phyloP scores from a whole-genome alignment of 768 basidiomycete species.

The Astraeus odoratus region DNA sequence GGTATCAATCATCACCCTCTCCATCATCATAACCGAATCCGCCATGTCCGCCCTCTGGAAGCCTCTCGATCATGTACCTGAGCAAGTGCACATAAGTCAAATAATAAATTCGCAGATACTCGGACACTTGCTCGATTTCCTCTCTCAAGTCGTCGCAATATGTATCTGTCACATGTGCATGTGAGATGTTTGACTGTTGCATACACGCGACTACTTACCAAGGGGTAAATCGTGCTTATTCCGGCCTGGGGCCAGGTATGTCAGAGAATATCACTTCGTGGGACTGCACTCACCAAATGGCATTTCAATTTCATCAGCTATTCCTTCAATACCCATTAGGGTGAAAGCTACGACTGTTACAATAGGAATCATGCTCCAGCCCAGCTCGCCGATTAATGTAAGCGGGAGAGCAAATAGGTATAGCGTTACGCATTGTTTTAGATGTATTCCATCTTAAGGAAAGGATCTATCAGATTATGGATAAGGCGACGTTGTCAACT shows the following conservation, averaged over 20 bases:
- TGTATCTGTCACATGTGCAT: constrained; percentile 42
- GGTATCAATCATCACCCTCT: constrained; percentile 67
- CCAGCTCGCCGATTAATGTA: constrained; percentile 74
- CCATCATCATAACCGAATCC: constrained; percentile 69
- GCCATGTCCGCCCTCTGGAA: constrained; percentile 74
- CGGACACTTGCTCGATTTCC: constrained; percentile 62
- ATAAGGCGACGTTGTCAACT: constrained; percentile 4
- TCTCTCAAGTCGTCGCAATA: constrained; percentile 84
- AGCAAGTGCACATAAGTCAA: constrained; percentile 6
- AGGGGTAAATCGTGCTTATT: constrained; percentile 70
- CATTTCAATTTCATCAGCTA: constrained; percentile 92
- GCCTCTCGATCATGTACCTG: constrained; percentile 62
- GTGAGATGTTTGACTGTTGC: background rate
- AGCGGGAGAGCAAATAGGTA: constrained; percentile 90
- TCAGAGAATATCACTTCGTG: constrained; percentile 1
- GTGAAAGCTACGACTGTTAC: constrained; percentile 86
- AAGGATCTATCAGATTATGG: constrained; percentile 7
- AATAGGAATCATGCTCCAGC: constrained; percentile 80
- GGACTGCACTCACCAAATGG: constrained; percentile 63
- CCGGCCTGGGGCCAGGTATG: constrained; percentile 33
- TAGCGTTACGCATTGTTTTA: constrained; percentile 92
- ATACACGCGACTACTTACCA: constrained; percentile 42
- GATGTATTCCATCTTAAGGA: constrained; percentile 72
- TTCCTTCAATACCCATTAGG: constrained; percentile 92
- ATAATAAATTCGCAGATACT: background rate